Evolutionary conservation across 306 rosid genomes (phyloP).

Genomic region (Cicer judaicum): DNA sequence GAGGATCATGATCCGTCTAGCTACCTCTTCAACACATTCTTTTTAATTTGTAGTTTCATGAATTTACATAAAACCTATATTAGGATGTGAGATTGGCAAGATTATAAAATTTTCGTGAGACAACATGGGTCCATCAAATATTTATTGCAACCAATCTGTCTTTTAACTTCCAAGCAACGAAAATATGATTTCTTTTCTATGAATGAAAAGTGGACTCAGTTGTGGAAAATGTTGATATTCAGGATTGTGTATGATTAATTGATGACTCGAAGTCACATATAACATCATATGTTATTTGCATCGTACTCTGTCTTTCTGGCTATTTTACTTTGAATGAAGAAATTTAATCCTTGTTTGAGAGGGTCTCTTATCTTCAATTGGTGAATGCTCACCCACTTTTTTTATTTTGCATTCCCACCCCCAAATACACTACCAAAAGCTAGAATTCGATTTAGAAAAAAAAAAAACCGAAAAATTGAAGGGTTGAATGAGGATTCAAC

Average conservation of each 20-base stretch:
- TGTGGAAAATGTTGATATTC: neutral
- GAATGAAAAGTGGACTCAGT: neutral
- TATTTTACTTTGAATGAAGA: neutral
- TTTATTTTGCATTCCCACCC: too few relatives aligned
- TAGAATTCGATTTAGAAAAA: too few relatives aligned
- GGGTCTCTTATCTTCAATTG: neutral
- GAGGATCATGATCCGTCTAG: too few relatives aligned
- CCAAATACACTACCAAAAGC: too few relatives aligned
- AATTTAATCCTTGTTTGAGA: neutral
- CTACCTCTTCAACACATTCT: too few relatives aligned
- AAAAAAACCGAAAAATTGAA: too few relatives aligned
- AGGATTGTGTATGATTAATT: slow-evolving; percentile 5
- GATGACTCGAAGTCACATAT: neutral
- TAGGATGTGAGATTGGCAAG: too few relatives aligned
- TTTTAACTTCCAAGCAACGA: neutral
- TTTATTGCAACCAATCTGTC: neutral
- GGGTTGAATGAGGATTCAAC: too few relatives aligned
- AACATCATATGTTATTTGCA: neutral
- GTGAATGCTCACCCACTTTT: too few relatives aligned
- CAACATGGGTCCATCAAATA: neutral
- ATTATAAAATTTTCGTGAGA: too few relatives aligned
- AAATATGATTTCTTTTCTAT: neutral
- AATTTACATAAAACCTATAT: too few relatives aligned
- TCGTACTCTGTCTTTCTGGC: neutral
- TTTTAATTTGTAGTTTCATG: too few relatives aligned